These are phyloP conservation scores for Turritis glabra DNA, from an alignment of 345 rosid genomes.

Conservation along the genomic window DNA sequence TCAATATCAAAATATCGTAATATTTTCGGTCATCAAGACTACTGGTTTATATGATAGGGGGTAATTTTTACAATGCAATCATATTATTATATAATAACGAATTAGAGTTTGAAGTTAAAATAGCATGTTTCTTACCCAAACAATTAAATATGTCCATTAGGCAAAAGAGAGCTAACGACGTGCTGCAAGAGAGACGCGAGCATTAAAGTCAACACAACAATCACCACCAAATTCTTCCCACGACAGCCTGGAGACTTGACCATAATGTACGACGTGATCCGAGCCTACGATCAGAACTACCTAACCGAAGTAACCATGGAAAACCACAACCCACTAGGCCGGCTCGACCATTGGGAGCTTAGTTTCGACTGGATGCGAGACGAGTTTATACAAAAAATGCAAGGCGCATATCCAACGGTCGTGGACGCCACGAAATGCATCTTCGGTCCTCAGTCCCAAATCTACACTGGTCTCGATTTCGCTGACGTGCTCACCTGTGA, in stretches of 20 bases:
- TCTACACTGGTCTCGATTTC: constrained; percentile 64
- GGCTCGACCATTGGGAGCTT: constrained; percentile 93
- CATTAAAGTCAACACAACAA: constrained; percentile 56
- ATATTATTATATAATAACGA: neutral
- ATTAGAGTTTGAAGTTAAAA: neutral
- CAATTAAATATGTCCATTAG: constrained; percentile 35
- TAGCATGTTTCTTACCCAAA: constrained; percentile 9
- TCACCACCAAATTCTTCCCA: constrained; percentile 63
- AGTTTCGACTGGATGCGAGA: constrained; percentile 94
- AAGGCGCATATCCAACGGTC: constrained; percentile 82
- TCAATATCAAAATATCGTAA: neutral
- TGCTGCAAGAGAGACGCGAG: constrained; percentile 69
- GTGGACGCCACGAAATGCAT: constrained; percentile 84
- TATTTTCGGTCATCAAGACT: neutral
- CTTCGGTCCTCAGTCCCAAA: constrained; percentile 67
- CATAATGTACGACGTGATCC: constrained; percentile 84
- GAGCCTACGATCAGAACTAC: constrained; percentile 75
- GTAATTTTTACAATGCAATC: neutral
- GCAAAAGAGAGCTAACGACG: constrained; percentile 55
- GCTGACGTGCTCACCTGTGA: constrained; percentile 80
- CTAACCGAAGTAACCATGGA: constrained; percentile 77
- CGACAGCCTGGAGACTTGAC: constrained; percentile 88
- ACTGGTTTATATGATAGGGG: neutral
- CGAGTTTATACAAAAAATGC: constrained; percentile 78
- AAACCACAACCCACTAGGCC: constrained; percentile 90